phyloP scores from a whole-genome alignment of 768 basidiomycete species.

The Pholiota molesta region DNA sequence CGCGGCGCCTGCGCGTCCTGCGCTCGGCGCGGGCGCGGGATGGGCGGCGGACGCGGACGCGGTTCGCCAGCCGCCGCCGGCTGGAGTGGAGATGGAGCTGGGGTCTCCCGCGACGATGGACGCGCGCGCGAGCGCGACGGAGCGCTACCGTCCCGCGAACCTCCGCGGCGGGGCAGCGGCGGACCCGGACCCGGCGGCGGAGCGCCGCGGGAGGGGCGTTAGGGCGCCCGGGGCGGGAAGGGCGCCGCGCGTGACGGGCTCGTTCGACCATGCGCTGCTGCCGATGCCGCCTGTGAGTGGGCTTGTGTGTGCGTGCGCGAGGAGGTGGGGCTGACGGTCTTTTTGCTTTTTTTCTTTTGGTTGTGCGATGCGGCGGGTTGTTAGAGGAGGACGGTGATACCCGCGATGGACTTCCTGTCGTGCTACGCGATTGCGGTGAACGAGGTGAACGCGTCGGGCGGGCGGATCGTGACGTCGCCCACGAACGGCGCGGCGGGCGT shows the following conservation, averaged over 20 bases:
- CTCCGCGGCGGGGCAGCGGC: neutral
- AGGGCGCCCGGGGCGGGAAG: constrained; percentile 21
- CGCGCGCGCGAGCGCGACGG: neutral
- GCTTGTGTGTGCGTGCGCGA: neutral
- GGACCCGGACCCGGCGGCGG: no score
- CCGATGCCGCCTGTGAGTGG: constrained; percentile 78
- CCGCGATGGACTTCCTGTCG: constrained; percentile 91
- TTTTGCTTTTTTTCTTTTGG: neutral
- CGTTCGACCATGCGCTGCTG: constrained; percentile 76
- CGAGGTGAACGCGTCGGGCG: constrained; percentile 92
- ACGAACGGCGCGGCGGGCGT: constrained; percentile 95
- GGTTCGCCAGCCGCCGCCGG: constrained; percentile 19
- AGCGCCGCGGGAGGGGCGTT: neutral
- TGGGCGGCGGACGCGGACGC: constrained; percentile 17
- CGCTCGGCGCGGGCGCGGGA: constrained; percentile 23
- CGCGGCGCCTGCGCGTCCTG: neutral
- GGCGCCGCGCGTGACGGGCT: constrained; percentile 62
- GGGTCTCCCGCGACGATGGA: neutral
- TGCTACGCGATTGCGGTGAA: constrained; percentile 96
- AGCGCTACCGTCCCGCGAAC: neutral
- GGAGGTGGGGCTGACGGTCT: neutral
- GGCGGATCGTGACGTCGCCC: constrained; percentile 92
- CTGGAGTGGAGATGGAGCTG: neutral
- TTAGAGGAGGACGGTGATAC: constrained; percentile 84
- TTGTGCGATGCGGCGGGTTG: neutral